A percentile compares a stretch with the other conserved stretches of the same genome.
phyloP scores from a whole-genome alignment of 2,329 filamentous ascomycete genomes.

The Madurella mycetomatis region DNA sequence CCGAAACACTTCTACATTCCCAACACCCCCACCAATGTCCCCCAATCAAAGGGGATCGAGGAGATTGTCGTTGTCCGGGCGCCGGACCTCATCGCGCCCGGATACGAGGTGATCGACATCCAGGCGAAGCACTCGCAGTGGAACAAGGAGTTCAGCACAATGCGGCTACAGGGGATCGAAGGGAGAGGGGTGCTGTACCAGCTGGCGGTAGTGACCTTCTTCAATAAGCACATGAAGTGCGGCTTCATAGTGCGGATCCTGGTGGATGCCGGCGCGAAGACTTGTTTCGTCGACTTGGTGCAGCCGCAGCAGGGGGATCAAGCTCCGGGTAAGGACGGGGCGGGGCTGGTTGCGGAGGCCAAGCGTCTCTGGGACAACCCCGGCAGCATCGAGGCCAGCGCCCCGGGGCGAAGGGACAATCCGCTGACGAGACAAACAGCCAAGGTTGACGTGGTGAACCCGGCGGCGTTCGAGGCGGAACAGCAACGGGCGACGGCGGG shows the following conservation, averaged over 20 bases:
- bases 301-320: constrained; percentile 1
- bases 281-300: constrained; percentile 13
- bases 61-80: constrained; percentile 20
- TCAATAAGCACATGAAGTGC: constrained; percentile 16
- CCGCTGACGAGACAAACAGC: neutral
- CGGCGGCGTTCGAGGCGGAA: constrained; percentile 9
- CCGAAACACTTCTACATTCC: constrained; percentile 16
- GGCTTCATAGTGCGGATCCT: constrained; percentile 21
- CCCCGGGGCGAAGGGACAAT: neutral
- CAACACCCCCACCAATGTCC: neutral
- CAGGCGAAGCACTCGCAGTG: constrained; percentile 10
- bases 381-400: constrained; percentile 12
- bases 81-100: constrained; percentile 19
- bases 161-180: constrained; percentile 15
- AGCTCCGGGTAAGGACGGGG: constrained; percentile 2
- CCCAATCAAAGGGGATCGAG: neutral
- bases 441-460: constrained; percentile 18
- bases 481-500: neutral
- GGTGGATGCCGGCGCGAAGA: constrained; percentile 8
- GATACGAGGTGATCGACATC: constrained; percentile 21
- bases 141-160: constrained; percentile 20
- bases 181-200: constrained; percentile 14
- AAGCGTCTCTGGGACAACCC: constrained; percentile 17
- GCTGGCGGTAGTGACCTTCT: constrained; percentile 21
- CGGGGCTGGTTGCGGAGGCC: constrained; percentile 13